Evolutionary conservation across 768 basidiomycete genomes (phyloP).

Genomic region (Suillus clintonianus): DNA sequence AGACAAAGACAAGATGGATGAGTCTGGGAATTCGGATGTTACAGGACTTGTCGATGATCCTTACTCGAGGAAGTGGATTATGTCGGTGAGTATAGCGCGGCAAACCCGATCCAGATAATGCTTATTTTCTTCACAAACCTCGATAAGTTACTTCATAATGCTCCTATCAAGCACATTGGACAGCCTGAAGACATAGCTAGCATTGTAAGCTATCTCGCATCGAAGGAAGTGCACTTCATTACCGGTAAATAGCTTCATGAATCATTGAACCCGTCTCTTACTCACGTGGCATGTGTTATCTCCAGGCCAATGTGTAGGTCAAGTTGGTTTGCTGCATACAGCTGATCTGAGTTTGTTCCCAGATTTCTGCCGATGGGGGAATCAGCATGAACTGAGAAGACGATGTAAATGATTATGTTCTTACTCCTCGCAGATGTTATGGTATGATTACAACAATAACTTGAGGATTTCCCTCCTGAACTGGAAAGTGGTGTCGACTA

Average conservation of each 20-base stretch:
- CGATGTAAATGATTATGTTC: background rate
- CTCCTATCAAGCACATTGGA: conserved; percentile 20
- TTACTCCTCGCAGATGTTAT: background rate
- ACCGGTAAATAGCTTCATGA: conserved; percentile 25
- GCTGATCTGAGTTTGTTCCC: background rate
- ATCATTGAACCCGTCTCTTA: background rate
- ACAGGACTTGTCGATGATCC: background rate
- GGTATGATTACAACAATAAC: background rate
- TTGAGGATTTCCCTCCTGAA: background rate
- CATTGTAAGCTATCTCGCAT: conserved; percentile 34
- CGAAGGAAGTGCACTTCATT: too few relatives aligned
- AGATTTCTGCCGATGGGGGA: conserved; percentile 13
- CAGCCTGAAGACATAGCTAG: conserved; percentile 32
- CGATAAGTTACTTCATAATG: background rate
- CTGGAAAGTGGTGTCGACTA: background rate
- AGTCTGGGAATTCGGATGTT: conserved; percentile 8
- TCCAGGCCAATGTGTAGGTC: conserved; percentile 18
- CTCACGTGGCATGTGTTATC: background rate
- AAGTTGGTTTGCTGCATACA: too few relatives aligned
- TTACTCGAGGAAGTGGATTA: conserved; percentile 20
- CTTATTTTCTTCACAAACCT: background rate
- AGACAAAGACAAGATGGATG: conserved; percentile 10
- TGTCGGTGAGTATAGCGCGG: background rate
- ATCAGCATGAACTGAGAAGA: background rate
- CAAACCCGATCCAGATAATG: background rate